Evolutionary conservation across 2,329 filamentous ascomycete species (phyloP).

Genomic region (Alternaria sp.): DNA sequence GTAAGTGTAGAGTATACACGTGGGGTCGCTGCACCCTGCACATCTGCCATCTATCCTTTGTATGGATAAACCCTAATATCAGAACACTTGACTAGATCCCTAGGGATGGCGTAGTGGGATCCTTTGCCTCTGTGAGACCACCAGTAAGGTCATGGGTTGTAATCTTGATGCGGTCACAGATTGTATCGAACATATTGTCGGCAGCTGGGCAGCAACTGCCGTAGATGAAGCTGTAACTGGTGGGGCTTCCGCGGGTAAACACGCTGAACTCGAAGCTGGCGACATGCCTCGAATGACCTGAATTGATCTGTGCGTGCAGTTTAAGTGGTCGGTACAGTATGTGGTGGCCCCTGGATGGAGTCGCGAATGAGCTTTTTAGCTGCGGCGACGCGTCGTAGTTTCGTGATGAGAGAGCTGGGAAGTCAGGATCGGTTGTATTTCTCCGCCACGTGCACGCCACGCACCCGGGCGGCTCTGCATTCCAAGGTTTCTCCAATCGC

Average conservation of each 20-base stretch:
- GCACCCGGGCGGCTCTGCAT: neutral
- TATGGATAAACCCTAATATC: constrained; percentile 6
- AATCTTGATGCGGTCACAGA: constrained; percentile 1
- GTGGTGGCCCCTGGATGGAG: neutral
- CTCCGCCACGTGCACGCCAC: neutral
- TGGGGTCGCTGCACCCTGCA: neutral
- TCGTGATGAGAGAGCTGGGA: neutral
- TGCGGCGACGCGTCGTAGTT: neutral
- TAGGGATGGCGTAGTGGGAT: neutral
- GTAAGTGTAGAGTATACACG: neutral
- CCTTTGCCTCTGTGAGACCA: neutral
- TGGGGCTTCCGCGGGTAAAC: constrained; percentile 7
- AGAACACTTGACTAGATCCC: neutral
- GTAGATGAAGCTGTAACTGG: constrained; percentile 1
- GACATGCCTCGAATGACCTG: neutral
- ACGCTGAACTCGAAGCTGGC: neutral
- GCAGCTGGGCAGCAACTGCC: constrained; percentile 11
- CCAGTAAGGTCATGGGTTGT: neutral
- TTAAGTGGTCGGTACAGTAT: neutral
- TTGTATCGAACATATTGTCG: neutral
- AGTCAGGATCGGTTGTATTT: neutral
- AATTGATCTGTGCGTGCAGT: neutral
- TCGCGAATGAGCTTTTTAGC: neutral
- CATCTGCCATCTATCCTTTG: neutral
- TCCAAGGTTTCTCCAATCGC: neutral